A percentile compares a stretch with the other conserved stretches of the same genome.
phyloP scores from a whole-genome alignment of 179 eudicot species.

The Beta corolliflora region DNA sequence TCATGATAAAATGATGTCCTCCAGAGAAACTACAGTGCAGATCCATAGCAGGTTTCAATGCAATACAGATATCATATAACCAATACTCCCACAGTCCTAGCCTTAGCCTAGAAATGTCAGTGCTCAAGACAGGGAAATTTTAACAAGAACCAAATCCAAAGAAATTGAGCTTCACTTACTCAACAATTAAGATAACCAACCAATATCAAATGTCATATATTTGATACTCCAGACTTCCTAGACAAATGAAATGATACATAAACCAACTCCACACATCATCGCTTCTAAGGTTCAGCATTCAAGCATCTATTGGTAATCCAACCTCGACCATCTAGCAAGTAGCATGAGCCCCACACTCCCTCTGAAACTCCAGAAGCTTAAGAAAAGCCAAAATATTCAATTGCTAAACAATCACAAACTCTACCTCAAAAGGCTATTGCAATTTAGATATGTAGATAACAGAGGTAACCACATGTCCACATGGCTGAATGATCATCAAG shows the following conservation, averaged over 20 bases:
- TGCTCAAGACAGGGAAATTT: background rate
- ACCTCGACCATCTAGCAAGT: background rate
- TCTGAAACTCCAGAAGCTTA: background rate
- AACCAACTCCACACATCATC: background rate
- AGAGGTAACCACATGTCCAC: too few relatives aligned
- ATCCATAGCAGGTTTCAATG: background rate
- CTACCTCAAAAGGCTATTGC: background rate
- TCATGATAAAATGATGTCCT: too few relatives aligned
- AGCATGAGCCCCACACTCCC: background rate
- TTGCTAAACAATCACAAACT: background rate
- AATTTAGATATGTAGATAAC: background rate
- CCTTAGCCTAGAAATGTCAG: background rate
- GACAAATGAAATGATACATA: background rate
- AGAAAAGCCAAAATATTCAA: background rate
- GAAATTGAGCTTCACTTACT: background rate
- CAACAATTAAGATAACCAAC: background rate
- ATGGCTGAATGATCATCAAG: background rate
- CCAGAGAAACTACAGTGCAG: too few relatives aligned
- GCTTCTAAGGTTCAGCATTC: background rate
- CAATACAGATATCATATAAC: background rate
- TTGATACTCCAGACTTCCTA: background rate
- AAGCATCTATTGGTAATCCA: background rate
- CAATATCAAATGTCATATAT: background rate
- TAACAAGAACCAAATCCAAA: background rate
- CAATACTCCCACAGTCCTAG: background rate